Conservation (phyloP, 305 asterid species). For the Fraxinus greggii region DNA sequence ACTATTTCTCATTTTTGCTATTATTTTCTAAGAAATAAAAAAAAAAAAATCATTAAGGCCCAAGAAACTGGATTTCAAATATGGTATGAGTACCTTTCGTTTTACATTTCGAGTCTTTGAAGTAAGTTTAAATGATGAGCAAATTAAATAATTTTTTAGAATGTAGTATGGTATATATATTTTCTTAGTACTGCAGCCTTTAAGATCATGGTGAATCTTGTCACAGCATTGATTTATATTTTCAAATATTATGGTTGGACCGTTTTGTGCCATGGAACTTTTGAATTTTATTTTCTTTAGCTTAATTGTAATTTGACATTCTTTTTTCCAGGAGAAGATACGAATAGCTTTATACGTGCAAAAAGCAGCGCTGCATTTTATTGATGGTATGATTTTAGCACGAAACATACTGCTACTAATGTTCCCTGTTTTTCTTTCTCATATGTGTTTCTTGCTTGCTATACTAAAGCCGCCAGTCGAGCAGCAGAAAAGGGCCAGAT, state of each 20-base stretch:
- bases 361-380: constrained; percentile 74
- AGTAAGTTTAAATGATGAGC: background rate
- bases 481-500: constrained; percentile 29
- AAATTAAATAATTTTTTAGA: background rate
- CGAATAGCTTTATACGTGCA: constrained; percentile 75
- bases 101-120: background rate
- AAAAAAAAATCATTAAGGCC: background rate
- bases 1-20: background rate
- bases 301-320: background rate
- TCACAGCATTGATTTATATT: background rate
- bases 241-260: background rate
- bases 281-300: background rate
- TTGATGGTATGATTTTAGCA: constrained; percentile 51
- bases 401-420: constrained; percentile 10
- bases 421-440: constrained; percentile 10
- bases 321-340: constrained; percentile 61
- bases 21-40: background rate
- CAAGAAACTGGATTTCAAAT: background rate
- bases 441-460: background rate
- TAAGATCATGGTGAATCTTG: background rate
- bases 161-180: background rate
- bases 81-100: background rate
- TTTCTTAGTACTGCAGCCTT: background rate
- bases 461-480: constrained; percentile 39
- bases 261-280: background rate